Evolutionary conservation across 345 rosid genomes (phyloP), one percentile per base, ranked within the genome.

Genomic region (Geranium rotundifolium): DNA sequence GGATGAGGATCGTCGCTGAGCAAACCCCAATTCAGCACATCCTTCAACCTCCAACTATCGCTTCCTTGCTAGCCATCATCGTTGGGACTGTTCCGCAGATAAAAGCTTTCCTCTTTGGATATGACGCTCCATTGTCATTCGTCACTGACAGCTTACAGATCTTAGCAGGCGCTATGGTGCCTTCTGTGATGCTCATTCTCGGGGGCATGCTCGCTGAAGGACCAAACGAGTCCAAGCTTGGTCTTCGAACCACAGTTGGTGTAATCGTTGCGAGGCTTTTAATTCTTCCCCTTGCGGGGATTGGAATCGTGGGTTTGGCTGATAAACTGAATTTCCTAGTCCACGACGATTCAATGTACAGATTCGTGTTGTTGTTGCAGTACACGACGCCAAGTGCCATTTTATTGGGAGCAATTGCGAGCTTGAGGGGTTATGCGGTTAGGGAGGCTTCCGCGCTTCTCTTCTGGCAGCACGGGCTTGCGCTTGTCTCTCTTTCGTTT

Each of bases 171-270:
- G 97, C 96, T 23, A 81, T 79, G 95, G 99, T 93, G 63, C 97
- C 99, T 1, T 93, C 99, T 1, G 99, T 88, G 74, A 90, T 88
- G 99, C 97, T 93, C 64, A 74, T 93, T 3, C 97, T 90, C 30
- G 91, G 99, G 17, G 99, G 99, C 49, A 88, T 90, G 95, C 84
- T 93, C 30, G 77, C 99, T 0, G 95, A 93, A 70, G 99, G 99
- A 61, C 99, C 99, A 27, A 86, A 75, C 9, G 90, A 90, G 12
- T 87, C 99, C 2, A 74, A 73, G 12, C 87, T 93, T 16, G 99
- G 99, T 17, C 77, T 80, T 54, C 80, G 84, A 65, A 93, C 99
- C 2, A 88, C 91, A 14, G 70, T 90, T 0, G 96, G 96, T 17
- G 69, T 93, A 50, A 67, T 41, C 1, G 78, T 93, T 5, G 97